These are phyloP conservation scores for Hypoxylon sp. DNA, from an alignment of 2,329 filamentous ascomycete species.

Conservation along the genomic window DNA sequence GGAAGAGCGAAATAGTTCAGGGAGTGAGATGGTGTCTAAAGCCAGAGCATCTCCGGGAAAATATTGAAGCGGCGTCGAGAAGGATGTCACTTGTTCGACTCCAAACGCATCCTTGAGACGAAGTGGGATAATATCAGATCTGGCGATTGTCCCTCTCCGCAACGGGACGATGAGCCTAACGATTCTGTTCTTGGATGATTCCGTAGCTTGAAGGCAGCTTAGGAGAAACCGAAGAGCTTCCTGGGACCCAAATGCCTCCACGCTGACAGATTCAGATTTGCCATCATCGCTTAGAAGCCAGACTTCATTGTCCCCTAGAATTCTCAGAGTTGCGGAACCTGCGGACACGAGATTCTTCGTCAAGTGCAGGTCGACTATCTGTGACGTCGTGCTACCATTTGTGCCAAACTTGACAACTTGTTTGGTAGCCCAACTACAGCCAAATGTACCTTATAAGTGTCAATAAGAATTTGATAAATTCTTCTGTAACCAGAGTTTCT, in stretches of 20 bases:
- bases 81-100: conserved; percentile 41
- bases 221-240: conserved; percentile 43
- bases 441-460: conserved; percentile 25
- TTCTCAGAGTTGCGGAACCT: neutral
- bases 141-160: conserved; percentile 42
- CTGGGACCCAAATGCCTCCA: conserved; percentile 37
- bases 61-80: conserved; percentile 43
- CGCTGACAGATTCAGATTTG: conserved; percentile 10
- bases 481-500: neutral
- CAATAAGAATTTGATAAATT: conserved; percentile 10
- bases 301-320: neutral
- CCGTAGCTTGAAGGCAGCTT: conserved; percentile 40
- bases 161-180: conserved; percentile 47
- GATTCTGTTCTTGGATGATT: conserved; percentile 19
- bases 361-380: conserved; percentile 45
- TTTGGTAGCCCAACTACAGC: conserved; percentile 41
- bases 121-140: conserved; percentile 49
- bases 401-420: conserved; percentile 12
- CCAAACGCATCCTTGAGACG: conserved; percentile 46
- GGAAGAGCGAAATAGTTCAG: conserved; percentile 43
- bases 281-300: conserved; percentile 6
- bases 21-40: conserved; percentile 36
- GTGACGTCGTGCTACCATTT: conserved; percentile 31
- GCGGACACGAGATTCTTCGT: conserved; percentile 16
- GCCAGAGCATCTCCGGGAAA: conserved; percentile 35